A percentile compares a stretch with the other conserved stretches of the same genome.
Conservation (phyloP, 1,139 yeast species). For the Yamadazyma atmosphaerica region DNA sequence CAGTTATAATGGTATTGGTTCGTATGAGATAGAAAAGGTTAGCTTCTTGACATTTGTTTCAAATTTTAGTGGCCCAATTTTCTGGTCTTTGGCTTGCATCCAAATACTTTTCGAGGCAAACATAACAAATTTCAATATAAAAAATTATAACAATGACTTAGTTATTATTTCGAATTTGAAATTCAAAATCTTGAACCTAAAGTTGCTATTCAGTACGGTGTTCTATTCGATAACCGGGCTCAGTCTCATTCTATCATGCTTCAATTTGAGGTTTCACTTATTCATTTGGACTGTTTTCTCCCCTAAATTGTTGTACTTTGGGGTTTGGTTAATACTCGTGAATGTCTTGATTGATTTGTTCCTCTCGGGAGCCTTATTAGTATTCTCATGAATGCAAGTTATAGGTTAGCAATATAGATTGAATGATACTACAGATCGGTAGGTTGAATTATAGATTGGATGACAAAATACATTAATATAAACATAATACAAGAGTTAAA, state of each 20-base stretch:
- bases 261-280: constrained; percentile 73
- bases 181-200: constrained; percentile 29
- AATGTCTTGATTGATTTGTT: constrained; percentile 44
- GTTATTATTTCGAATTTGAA: constrained; percentile 10
- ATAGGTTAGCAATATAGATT: too few species aligned
- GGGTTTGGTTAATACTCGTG: constrained; percentile 69
- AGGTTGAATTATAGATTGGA: too few species aligned
- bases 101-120: constrained; percentile 42
- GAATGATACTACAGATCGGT: too few species aligned
- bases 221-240: constrained; percentile 64
- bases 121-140: constrained; percentile 13
- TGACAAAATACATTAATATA: too few species aligned
- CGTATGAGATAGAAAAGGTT: constrained; percentile 69
- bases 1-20: constrained; percentile 82
- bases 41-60: constrained; percentile 78
- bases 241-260: constrained; percentile 68
- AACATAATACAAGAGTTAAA: too few species aligned
- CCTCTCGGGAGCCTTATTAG: constrained; percentile 17
- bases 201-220: constrained; percentile 35
- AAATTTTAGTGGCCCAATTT: constrained; percentile 83
- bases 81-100: constrained; percentile 67
- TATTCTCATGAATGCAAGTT: too few species aligned
- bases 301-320: constrained; percentile 81
- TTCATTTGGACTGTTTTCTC: constrained; percentile 98
- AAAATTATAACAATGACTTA: constrained; percentile 12